Conservation (phyloP, 768 basidiomycete genomes). For the Leccinum broughii region DNA sequence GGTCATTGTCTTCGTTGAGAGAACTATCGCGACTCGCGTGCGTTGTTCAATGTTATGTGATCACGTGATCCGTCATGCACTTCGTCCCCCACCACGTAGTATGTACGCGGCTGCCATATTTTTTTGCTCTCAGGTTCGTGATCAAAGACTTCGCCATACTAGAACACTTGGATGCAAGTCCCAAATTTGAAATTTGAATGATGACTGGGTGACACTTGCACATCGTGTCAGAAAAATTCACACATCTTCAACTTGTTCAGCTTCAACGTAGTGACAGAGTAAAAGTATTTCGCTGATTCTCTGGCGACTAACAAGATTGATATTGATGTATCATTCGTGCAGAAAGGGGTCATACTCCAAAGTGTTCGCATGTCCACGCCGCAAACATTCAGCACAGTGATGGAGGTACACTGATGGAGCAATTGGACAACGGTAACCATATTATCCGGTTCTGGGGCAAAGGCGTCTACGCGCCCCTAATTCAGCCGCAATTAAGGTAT, state of each 20-base stretch:
- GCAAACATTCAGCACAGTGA: not conserved
- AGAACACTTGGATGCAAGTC: too few species aligned
- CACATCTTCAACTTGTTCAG: not conserved
- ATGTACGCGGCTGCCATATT: too few species aligned
- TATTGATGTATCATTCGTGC: not conserved
- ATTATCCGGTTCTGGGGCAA: not conserved
- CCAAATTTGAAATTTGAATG: too few species aligned
- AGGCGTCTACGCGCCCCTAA: not conserved
- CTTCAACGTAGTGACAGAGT: not conserved
- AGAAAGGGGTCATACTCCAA: not conserved
- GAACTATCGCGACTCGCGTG: not conserved
- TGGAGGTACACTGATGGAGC: not conserved
- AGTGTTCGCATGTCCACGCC: not conserved
- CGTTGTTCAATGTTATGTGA: not conserved
- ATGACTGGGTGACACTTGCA: too few species aligned
- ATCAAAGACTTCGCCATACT: too few species aligned
- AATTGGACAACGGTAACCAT: not conserved
- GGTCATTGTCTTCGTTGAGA: constrained; percentile 13
- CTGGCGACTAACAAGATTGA: not conserved
- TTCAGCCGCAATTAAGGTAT: not conserved
- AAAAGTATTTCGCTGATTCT: not conserved
- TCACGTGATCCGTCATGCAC: not conserved
- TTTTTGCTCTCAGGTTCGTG: too few species aligned
- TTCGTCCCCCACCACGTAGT: too few species aligned
- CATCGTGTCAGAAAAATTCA: too few species aligned